Base-by-base conservation (phyloP, 257 asterid species). In the Nicotiana attenuata region DNA sequence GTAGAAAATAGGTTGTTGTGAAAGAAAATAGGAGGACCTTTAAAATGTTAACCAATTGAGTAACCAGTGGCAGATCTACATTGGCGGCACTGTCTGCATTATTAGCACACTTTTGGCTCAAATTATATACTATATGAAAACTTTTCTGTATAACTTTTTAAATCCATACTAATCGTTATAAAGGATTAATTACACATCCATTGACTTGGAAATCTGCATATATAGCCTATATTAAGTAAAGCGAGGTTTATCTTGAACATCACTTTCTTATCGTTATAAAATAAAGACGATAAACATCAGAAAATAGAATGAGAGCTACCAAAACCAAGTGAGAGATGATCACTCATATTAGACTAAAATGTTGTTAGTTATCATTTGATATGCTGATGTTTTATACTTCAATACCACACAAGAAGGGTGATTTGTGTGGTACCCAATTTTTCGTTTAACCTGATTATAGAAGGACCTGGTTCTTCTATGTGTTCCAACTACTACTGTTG, bases 11-110 rank as follows among this genome's bases (percentile, higher is more conserved):
- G 7, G 45, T n/a, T 80, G 76, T 22, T 8, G 13, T 17, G 38
- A 80, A 60, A 41, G 61, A 80, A 80, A 80, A 47, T 45, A 80
- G 83, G 83, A 80, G 2, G 19, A 6, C 83, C 83, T 63, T 69
- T 66, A 61, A 63, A 60, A 20, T 45, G 61, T 1, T 47, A 73
- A 73, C 78, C 47, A 47, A 68, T 19, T 68, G 38, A 13, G 11
- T 5, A 41, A 41, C 24, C n/a, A 47, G 8, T 45, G 38, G 78
- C 29, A 73, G 3, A 73, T 73, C 78, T 14, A 73, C 14, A 14
- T 6, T 73, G 5, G 7, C 4, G 78, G 24, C 5, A 13, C 15
- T 16, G 47, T 29, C 5, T 65, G 31, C 20, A 6, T 65, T 26
- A 60, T 60, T 20, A 10, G 2, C 26, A 22, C 3, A 38, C 10